These are phyloP conservation scores for Melampsora larici-populina DNA, from an alignment of 1,284 basidiomycete species.

Conservation along the genomic window DNA sequence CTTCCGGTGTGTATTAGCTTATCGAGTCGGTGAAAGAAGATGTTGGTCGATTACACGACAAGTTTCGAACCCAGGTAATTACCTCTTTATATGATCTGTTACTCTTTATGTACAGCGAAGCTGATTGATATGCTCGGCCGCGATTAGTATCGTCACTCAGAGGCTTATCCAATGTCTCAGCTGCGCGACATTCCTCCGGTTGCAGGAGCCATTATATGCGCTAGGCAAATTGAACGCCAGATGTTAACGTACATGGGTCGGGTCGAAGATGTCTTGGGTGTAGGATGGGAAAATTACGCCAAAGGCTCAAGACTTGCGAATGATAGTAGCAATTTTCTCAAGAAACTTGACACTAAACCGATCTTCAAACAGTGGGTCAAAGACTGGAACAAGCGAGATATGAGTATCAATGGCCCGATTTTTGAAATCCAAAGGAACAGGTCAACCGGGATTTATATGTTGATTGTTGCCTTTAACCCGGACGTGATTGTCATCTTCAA, in stretches of 20 bases:
- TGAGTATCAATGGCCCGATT: constrained; percentile 89
- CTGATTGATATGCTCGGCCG: constrained; percentile 62
- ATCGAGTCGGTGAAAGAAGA: constrained; percentile 98
- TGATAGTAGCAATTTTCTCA: constrained; percentile 85
- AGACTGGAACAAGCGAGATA: constrained; percentile 86
- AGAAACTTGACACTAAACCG: constrained; percentile 88
- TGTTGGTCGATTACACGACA: constrained; percentile 90
- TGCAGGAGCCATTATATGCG: constrained; percentile 97
- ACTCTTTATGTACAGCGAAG: not conserved
- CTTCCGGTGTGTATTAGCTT: constrained; percentile 57
- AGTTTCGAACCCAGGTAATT: constrained; percentile 56
- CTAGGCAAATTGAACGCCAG: constrained; percentile 94
- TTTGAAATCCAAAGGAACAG: constrained; percentile 87
- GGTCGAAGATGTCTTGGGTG: constrained; percentile 97
- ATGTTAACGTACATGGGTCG: constrained; percentile 96
- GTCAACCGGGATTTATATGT: constrained; percentile 65
- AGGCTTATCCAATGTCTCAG: constrained; percentile 96
- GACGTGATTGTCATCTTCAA: constrained; percentile 98
- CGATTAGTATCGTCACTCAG: constrained; percentile 87
- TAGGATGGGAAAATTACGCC: constrained; percentile 98
- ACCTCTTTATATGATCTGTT: not conserved
- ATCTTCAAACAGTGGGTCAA: constrained; percentile 95
- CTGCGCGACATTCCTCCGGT: constrained; percentile 96
- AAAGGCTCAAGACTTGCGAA: constrained; percentile 95
- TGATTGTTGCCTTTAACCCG: constrained; percentile 93